These are phyloP conservation scores for Graphilbum fragrans DNA, from an alignment of 2,329 filamentous ascomycete genomes.

Conservation along the genomic window DNA sequence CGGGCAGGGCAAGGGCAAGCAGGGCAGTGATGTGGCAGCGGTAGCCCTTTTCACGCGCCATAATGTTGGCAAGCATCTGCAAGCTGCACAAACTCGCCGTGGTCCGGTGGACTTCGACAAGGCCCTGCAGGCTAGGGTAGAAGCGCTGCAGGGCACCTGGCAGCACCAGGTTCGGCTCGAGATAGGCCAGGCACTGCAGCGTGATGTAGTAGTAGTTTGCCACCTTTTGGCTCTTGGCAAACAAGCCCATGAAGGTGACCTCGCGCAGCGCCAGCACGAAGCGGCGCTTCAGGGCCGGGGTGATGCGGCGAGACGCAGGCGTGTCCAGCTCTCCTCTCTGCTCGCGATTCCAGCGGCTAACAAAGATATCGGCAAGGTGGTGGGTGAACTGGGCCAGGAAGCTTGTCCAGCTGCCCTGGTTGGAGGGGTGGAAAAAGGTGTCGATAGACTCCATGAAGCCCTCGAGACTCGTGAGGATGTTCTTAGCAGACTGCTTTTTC, in stretches of 20 bases:
- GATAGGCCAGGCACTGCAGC: slow-evolving; percentile 75
- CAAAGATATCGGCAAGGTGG: slow-evolving; percentile 89
- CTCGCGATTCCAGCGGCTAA: slow-evolving; percentile 95
- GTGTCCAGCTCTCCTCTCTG: slow-evolving; percentile 84
- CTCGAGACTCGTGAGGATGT: slow-evolving; percentile 74
- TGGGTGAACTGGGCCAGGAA: slow-evolving; percentile 83
- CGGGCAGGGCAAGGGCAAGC: slow-evolving; percentile 82
- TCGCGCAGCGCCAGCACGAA: slow-evolving; percentile 86
- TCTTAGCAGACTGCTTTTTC: slow-evolving; percentile 37
- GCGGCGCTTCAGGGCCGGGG: slow-evolving; percentile 66
- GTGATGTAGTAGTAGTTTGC: slow-evolving; percentile 88
- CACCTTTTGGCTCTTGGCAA: slow-evolving; percentile 85
- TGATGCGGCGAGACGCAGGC: slow-evolving; percentile 67
- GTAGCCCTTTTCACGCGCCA: slow-evolving; percentile 90
- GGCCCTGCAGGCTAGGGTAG: slow-evolving; percentile 89
- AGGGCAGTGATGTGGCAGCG: slow-evolving; percentile 91
- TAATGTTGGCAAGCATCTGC: slow-evolving; percentile 82
- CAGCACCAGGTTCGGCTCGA: slow-evolving; percentile 84
- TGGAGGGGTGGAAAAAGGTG: slow-evolving; percentile 97
- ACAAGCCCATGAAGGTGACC: slow-evolving; percentile 96
- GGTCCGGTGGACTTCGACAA: slow-evolving; percentile 94
- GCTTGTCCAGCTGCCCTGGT: slow-evolving; percentile 83
- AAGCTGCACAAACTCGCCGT: slow-evolving; percentile 86
- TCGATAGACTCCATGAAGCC: slow-evolving; percentile 89
- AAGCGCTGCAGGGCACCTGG: slow-evolving; percentile 91